Evolutionary conservation across 2,329 filamentous ascomycete species (phyloP).

Genomic region (Sclerotinia sclerotiorum): DNA sequence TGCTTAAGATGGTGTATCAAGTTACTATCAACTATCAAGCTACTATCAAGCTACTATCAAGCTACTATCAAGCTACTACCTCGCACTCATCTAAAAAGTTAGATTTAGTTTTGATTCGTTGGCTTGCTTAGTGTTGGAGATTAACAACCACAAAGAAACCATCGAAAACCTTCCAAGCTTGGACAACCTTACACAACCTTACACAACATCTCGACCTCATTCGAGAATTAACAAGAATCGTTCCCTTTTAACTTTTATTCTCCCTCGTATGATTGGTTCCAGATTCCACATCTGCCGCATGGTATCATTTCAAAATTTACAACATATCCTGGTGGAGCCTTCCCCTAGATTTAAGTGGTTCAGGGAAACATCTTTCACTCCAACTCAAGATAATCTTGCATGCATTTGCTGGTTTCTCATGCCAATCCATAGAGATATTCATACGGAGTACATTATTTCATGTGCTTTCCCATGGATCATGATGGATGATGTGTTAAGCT

Average conservation of each 20-base stretch:
- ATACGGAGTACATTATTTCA: neutral
- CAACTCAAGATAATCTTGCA: conserved; percentile 14
- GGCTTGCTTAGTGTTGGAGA: neutral
- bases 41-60: no score
- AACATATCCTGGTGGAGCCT: neutral
- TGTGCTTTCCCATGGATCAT: neutral
- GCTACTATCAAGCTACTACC: no score
- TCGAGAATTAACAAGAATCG: neutral
- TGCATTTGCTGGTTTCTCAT: neutral
- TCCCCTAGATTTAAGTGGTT: conserved; percentile 17
- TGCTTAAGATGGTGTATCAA: no score
- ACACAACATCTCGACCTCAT: neutral
- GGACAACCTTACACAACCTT: neutral
- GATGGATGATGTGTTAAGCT: neutral
- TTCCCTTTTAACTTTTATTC: neutral
- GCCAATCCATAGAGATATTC: neutral
- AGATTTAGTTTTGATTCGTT: no score
- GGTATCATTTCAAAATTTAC: neutral
- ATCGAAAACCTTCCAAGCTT: neutral
- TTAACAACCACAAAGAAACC: neutral
- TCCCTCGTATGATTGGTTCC: neutral
- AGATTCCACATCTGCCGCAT: neutral
- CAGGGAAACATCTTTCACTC: neutral
- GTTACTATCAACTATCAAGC: no score
- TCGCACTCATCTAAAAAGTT: no score